These are phyloP conservation scores for Terana coerulea DNA, from an alignment of 768 basidiomycete genomes.

Conservation along the genomic window DNA sequence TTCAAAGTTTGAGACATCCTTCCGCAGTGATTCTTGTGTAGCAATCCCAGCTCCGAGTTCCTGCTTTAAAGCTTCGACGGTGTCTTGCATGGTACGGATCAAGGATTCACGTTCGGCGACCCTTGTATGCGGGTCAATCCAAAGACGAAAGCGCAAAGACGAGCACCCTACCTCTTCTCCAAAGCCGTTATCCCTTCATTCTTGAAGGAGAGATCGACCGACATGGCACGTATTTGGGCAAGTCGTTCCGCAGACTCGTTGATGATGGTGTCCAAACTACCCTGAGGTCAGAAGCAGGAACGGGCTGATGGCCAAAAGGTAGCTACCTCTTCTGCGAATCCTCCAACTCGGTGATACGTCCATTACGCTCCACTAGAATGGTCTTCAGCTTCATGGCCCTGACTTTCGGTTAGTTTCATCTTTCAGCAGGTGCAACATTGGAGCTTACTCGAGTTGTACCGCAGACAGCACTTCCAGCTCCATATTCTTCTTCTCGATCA, in stretches of 20 bases:
- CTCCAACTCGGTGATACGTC: conserved; percentile 6
- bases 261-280: not conserved
- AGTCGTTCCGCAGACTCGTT: not conserved
- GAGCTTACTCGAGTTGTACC: conserved; percentile 15
- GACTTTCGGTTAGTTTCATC: no score
- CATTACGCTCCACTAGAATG: conserved; percentile 1
- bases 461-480: conserved; percentile 9
- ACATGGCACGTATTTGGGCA: not conserved
- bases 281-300: not conserved
- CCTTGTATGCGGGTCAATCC: not conserved
- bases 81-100: not conserved
- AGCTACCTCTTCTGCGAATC: conserved; percentile 14
- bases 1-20: not conserved
- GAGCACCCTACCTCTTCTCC: conserved; percentile 4
- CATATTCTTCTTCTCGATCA: conserved; percentile 8
- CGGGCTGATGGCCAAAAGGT: not conserved
- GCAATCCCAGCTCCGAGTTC: conserved; percentile 9
- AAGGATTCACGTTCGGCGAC: not conserved
- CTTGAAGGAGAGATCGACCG: not conserved
- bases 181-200: conserved; percentile 9
- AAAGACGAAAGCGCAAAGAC: no score
- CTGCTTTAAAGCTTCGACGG: conserved; percentile 5
- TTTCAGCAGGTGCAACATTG: not conserved
- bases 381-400: not conserved
- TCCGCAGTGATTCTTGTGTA: conserved; percentile 9